A percentile compares a stretch with the other conserved stretches of the same genome.
phyloP scores from a whole-genome alignment of 768 basidiomycete species.

The Trametes cubensis region DNA sequence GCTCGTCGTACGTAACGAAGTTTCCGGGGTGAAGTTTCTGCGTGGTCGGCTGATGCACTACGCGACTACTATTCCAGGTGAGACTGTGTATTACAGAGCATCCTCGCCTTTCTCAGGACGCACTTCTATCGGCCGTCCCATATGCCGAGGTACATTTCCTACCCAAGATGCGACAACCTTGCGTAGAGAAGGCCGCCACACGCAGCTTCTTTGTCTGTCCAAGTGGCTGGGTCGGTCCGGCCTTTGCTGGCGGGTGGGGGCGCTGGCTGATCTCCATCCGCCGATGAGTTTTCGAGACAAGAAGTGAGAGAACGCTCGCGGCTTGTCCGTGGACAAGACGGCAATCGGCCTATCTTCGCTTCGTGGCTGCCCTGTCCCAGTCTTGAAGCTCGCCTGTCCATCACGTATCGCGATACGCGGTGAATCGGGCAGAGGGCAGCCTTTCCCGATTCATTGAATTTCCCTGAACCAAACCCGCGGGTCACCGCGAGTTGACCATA shows the following conservation, averaged over 20 bases:
- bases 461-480: constrained; percentile 1
- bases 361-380: constrained; percentile 10
- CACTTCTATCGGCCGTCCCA: not conserved
- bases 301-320: not conserved
- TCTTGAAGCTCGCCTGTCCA: constrained; percentile 9
- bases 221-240: not conserved
- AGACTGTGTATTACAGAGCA: not conserved
- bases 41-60: constrained; percentile 7
- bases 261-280: not conserved
- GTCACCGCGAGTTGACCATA: constrained; percentile 5
- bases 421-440: constrained; percentile 13
- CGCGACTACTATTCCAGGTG: constrained; percentile 10
- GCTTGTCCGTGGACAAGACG: constrained; percentile 7
- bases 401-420: constrained; percentile 23
- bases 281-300: constrained; percentile 5
- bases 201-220: not conserved
- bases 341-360: constrained; percentile 21
- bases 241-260: not conserved
- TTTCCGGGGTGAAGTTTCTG: constrained; percentile 3
- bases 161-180: not conserved
- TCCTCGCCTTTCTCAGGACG: constrained; percentile 4
- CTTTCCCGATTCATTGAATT: constrained; percentile 14
- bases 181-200: not conserved
- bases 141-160: not conserved
- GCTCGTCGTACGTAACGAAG: constrained; percentile 5